Conservation (phyloP, 148 eudicot genomes). For the Fagopyrum homotropicum region DNA sequence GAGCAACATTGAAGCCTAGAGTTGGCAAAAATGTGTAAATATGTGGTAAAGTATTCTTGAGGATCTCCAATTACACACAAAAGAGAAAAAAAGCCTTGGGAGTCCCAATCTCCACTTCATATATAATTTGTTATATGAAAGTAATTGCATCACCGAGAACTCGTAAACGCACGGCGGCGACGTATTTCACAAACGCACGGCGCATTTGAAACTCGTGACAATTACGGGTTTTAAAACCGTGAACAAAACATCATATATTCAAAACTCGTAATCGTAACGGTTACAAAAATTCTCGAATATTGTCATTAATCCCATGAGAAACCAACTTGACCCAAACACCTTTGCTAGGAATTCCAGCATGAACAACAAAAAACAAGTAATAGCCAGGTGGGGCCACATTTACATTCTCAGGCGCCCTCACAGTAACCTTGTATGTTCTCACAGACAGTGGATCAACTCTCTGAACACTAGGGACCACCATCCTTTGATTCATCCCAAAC, state of each 20-base stretch:
- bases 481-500: conserved; percentile 64
- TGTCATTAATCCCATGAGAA: not conserved
- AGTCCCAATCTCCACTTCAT: not conserved
- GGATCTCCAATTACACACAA: not conserved
- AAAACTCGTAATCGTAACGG: too few relatives aligned
- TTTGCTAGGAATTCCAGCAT: conserved; percentile 57
- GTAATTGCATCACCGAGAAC: too few relatives aligned
- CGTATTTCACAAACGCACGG: too few relatives aligned
- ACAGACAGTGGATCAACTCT: conserved; percentile 22
- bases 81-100: not conserved
- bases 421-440: conserved; percentile 30
- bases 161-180: too few relatives aligned
- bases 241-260: too few relatives aligned
- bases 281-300: not conserved
- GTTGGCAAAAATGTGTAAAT: not conserved
- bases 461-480: conserved; percentile 29
- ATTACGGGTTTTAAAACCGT: too few relatives aligned
- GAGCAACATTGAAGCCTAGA: not conserved
- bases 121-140: not conserved
- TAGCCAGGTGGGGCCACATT: conserved; percentile 61
- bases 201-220: too few relatives aligned
- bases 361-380: conserved; percentile 65
- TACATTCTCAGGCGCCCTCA: conserved; percentile 31
- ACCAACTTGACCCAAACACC: conserved; percentile 42
- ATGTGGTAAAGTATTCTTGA: not conserved